These are phyloP conservation scores for Cyclocybe cylindracea DNA, from an alignment of 768 basidiomycete species.

Conservation along the genomic window DNA sequence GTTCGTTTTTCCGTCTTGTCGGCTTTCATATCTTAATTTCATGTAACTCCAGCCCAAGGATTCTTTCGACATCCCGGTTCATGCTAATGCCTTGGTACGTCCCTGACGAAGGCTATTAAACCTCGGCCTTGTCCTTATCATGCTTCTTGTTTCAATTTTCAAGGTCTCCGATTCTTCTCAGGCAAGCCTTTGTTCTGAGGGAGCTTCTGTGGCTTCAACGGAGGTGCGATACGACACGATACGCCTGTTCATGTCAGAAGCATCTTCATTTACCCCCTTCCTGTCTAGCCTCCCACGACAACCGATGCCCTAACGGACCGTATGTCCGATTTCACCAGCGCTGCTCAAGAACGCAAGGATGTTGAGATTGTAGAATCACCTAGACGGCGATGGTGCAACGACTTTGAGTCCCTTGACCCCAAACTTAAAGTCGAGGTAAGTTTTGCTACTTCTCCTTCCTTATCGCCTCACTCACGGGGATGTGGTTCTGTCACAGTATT, in stretches of 20 bases:
- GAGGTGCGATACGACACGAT: no score
- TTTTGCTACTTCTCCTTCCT: not conserved
- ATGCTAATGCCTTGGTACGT: no score
- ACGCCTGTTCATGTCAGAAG: not conserved
- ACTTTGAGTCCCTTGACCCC: slow-evolving; percentile 18
- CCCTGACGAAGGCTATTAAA: no score
- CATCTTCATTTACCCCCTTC: not conserved
- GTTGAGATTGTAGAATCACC: not conserved
- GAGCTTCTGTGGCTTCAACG: no score
- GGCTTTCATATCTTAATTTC: not conserved
- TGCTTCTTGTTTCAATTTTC: no score
- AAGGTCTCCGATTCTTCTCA: no score
- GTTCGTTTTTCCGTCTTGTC: slow-evolving; percentile 4
- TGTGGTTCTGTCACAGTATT: slow-evolving; percentile 49
- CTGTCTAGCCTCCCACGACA: not conserved
- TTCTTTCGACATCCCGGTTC: not conserved
- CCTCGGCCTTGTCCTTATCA: no score
- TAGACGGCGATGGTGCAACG: slow-evolving; percentile 13
- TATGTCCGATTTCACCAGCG: slow-evolving; percentile 6
- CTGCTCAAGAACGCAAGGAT: not conserved
- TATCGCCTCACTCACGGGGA: not conserved
- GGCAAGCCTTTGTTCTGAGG: no score
- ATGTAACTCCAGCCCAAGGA: slow-evolving; percentile 4
- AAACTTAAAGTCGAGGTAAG: slow-evolving; percentile 57
- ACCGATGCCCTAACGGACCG: slow-evolving; percentile 2